phyloP scores from a whole-genome alignment of 2,329 filamentous ascomycete genomes.

The Pseudogymnoascus sp. region DNA sequence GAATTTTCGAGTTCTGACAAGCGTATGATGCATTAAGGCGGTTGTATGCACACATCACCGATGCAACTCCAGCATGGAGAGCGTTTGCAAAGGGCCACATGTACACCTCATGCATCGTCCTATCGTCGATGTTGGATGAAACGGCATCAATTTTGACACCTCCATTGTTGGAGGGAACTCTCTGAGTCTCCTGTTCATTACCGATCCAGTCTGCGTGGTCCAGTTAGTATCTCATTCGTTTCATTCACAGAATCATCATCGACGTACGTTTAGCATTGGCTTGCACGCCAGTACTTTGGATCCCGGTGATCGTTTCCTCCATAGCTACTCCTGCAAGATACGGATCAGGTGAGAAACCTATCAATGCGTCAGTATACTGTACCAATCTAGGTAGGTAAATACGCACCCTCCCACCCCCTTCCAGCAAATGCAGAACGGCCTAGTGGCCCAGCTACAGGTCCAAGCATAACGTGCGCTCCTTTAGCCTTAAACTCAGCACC shows the following conservation, averaged over 20 bases:
- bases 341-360: conserved; percentile 25
- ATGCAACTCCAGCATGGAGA: conserved; percentile 55
- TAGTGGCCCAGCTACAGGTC: conserved; percentile 38
- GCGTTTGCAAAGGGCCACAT: conserved; percentile 72
- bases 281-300: conserved; percentile 29
- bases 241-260: too few relatives aligned
- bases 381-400: not conserved
- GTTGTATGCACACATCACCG: conserved; percentile 53
- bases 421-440: conserved; percentile 39
- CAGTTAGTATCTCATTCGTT: not conserved
- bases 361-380: not conserved
- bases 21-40: conserved; percentile 40
- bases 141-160: conserved; percentile 40
- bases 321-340: conserved; percentile 27
- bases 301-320: conserved; percentile 27
- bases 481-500: conserved; percentile 61
- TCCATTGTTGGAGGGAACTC: conserved; percentile 23
- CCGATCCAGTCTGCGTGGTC: conserved; percentile 32
- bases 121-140: conserved; percentile 57
- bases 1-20: conserved; percentile 40
- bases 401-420: conserved; percentile 29
- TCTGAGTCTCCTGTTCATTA: conserved; percentile 45
- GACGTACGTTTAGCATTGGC: conserved; percentile 26
- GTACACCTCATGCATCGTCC: conserved; percentile 67
- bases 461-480: conserved; percentile 64